Evolutionary conservation across 2,329 filamentous ascomycete species (phyloP).

Genomic region (Diaporthe vexans): DNA sequence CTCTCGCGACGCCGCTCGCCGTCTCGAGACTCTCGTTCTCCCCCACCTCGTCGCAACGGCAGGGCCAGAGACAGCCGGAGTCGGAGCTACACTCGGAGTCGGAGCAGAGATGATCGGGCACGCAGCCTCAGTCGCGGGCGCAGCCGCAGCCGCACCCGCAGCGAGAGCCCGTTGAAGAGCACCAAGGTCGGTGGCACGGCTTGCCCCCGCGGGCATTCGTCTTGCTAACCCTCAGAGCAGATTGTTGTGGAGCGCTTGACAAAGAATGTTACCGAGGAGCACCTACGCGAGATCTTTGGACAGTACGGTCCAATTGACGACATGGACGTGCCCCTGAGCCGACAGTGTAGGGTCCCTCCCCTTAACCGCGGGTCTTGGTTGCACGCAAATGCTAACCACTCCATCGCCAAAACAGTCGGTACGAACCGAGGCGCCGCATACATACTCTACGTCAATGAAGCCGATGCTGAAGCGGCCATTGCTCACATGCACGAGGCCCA

Average conservation of each 20-base stretch:
- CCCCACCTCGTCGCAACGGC: conserved; percentile 54
- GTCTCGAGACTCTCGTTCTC: conserved; percentile 48
- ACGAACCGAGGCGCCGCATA: conserved; percentile 95
- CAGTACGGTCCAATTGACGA: conserved; percentile 88
- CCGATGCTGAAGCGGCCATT: conserved; percentile 88
- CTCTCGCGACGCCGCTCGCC: conserved; percentile 41
- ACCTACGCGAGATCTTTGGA: conserved; percentile 93
- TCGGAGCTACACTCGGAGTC: conserved; percentile 46
- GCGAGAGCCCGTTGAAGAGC: conserved; percentile 57
- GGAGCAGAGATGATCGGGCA: conserved; percentile 52
- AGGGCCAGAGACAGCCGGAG: conserved; percentile 51
- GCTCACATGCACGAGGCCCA: conserved; percentile 99
- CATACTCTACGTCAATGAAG: conserved; percentile 83
- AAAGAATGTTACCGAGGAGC: conserved; percentile 91
- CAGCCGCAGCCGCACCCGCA: conserved; percentile 54
- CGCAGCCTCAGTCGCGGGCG: conserved; percentile 53
- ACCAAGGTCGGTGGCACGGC: conserved; percentile 62
- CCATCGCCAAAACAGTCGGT: conserved; percentile 59
- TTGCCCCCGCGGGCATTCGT: conserved; percentile 37
- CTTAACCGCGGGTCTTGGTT: not conserved
- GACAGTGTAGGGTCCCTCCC: conserved; percentile 74
- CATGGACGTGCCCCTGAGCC: conserved; percentile 90
- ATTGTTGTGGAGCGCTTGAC: conserved; percentile 97
- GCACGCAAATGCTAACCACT: conserved; percentile 6
- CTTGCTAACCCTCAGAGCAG: conserved; percentile 58